Evolutionary conservation across 2,329 filamentous ascomycete genomes (phyloP).

Genomic region (Coniochaeta sp.): DNA sequence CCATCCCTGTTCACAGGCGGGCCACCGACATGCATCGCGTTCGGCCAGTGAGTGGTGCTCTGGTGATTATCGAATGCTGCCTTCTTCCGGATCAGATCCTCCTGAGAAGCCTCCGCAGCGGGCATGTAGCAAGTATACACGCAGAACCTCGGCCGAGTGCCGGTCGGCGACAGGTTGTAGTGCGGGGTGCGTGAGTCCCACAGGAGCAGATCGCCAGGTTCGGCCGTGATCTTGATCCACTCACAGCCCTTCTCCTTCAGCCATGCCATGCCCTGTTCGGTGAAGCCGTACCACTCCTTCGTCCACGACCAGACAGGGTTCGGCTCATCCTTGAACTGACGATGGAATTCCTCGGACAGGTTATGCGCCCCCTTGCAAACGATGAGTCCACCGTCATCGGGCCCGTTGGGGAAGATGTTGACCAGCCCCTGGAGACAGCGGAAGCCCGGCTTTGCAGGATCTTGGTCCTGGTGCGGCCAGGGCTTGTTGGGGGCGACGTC

Average conservation of each 20-base stretch:
- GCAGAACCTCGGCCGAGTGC: too few species aligned
- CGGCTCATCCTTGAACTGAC: conserved; percentile 21
- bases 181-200: too few species aligned
- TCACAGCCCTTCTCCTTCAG: conserved; percentile 14
- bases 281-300: conserved; percentile 26
- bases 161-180: conserved; percentile 11
- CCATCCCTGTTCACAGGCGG: too few species aligned
- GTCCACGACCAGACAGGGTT: conserved; percentile 28
- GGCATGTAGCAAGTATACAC: too few species aligned
- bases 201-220: too few species aligned
- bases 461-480: conserved; percentile 39
- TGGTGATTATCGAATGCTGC: too few species aligned
- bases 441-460: conserved; percentile 35
- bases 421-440: conserved; percentile 39
- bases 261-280: conserved; percentile 27
- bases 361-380: conserved; percentile 21
- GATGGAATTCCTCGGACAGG: conserved; percentile 25
- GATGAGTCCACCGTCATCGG: conserved; percentile 37
- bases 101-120: too few species aligned
- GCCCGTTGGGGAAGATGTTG: conserved; percentile 34
- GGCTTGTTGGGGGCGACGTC: conserved; percentile 29
- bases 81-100: too few species aligned
- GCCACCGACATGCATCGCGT: too few species aligned
- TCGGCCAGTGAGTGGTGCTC: too few species aligned
- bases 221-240: too few species aligned